Base-by-base conservation (phyloP, 208 protist genomes). In the Novymonas esmeraldas region DNA sequence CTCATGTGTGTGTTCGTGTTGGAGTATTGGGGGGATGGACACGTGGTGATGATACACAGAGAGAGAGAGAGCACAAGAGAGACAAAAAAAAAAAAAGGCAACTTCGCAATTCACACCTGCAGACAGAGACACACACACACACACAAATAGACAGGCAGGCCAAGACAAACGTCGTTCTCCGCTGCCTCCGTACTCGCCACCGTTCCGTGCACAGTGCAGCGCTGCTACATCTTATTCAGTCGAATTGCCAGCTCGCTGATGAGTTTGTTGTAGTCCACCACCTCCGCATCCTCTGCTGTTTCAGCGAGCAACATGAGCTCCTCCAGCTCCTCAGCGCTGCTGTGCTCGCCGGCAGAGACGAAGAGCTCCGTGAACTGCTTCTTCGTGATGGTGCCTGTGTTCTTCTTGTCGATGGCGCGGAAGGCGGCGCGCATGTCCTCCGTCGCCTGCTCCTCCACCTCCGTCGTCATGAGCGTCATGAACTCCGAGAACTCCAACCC, bases 401-500 rank as follows among this genome's bases (percentile, higher is more conserved):
- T 38, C 7, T 1, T 78, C 67, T 95, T 93, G 71, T 97, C 90
- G 39, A 88, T 89, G 10, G 81, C 56, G 18, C 68, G 63, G 24
- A 42, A 60, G 7, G 18, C 14, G 36, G 16, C 6, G 18, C 52
- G 52, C 52, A 58, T 58, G 28, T 58, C 52, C 52, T 58, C 52
- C 18, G 24, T 58, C 34, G 52, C 14, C 34, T 33, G 26, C 1
- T 58, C 52, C 5, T 58, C 52, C 16, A 58, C 24, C 18, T 58
- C 52, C 52, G 34, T 33, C 34, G 52, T 58, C 52, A 58, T 58
- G 14, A 58, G 52, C 31, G 39, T 36, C 52, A 58, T 42, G 31
- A 58, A 58, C 46, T 99, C 95, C 18, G 90, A 79, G 73, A 99
- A 99, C 63, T 97, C 94, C 42, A 99, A 58, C 31, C 76, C 79